A percentile compares a stretch with the other conserved stretches of the same genome.
These are phyloP conservation scores for Ophiostoma piceae DNA, from an alignment of 2,329 filamentous ascomycete species.

Conservation along the genomic window DNA sequence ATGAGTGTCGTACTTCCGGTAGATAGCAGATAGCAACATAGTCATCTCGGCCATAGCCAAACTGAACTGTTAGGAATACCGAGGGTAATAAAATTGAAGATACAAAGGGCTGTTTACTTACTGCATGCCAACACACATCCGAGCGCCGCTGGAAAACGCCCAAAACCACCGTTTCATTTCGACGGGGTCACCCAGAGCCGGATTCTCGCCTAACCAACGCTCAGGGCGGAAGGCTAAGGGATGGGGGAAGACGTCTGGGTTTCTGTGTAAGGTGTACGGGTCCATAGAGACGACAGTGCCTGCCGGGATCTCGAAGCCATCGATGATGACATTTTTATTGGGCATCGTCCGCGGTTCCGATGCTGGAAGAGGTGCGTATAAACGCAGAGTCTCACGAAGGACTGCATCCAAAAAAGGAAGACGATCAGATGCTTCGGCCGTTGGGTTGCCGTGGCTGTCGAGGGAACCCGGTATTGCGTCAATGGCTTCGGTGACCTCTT, in stretches of 20 bases:
- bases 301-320: slow-evolving; percentile 29
- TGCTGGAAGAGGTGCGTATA: slow-evolving; percentile 48
- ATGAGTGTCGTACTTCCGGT: slow-evolving; percentile 40
- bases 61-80: slow-evolving; percentile 14
- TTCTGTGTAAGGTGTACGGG: slow-evolving; percentile 31
- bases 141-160: slow-evolving; percentile 63
- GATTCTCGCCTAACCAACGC: slow-evolving; percentile 26
- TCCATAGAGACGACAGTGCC: slow-evolving; percentile 29
- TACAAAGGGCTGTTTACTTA: background rate
- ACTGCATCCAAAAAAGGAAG: slow-evolving; percentile 44
- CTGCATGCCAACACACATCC: slow-evolving; percentile 58
- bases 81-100: background rate
- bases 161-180: slow-evolving; percentile 48
- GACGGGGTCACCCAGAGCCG: slow-evolving; percentile 18
- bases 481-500: slow-evolving; percentile 36
- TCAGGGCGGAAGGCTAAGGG: slow-evolving; percentile 30
- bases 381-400: slow-evolving; percentile 46
- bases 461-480: slow-evolving; percentile 18
- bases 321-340: slow-evolving; percentile 31
- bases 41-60: slow-evolving; percentile 49
- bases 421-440: slow-evolving; percentile 36
- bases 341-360: slow-evolving; percentile 43
- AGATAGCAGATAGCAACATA: slow-evolving; percentile 41
- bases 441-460: slow-evolving; percentile 33
- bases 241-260: slow-evolving; percentile 28